Conservation (phyloP, 2,329 filamentous ascomycete species). For the Metarhizium brunneum region DNA sequence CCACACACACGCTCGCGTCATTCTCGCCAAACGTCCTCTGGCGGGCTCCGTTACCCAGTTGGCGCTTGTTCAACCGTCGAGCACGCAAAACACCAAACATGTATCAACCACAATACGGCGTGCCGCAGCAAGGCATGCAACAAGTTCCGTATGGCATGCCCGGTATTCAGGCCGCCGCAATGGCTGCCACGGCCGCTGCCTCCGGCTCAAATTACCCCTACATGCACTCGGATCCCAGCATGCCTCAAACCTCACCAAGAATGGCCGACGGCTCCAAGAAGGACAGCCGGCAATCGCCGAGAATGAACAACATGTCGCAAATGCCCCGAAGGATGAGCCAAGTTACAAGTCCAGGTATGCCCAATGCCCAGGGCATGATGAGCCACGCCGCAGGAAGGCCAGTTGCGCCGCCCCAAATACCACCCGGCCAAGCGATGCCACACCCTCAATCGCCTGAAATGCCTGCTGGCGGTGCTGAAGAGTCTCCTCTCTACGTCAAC, state of each 20-base stretch:
- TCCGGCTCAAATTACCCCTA: conserved; percentile 72
- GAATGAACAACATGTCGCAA: conserved; percentile 54
- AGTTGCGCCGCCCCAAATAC: conserved; percentile 49
- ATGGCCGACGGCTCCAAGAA: conserved; percentile 66
- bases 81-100: conserved; percentile 34
- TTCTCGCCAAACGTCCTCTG: conserved; percentile 2
- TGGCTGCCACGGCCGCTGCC: conserved; percentile 85
- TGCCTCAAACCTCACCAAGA: conserved; percentile 65
- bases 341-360: conserved; percentile 64
- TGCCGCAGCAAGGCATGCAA: conserved; percentile 66
- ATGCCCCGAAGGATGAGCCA: conserved; percentile 66
- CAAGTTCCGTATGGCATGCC: conserved; percentile 60
- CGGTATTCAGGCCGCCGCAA: conserved; percentile 79
- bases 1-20: conserved; percentile 2
- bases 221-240: conserved; percentile 60
- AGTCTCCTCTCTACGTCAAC: conserved; percentile 94
- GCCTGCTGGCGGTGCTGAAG: conserved; percentile 63
- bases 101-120: conserved; percentile 71
- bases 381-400: conserved; percentile 50
- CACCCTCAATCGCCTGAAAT: conserved; percentile 73
- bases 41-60: neutral
- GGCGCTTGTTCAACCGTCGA: neutral
- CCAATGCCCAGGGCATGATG: conserved; percentile 67
- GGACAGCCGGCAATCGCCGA: conserved; percentile 68
- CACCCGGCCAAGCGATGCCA: conserved; percentile 55